Conservation (phyloP, 257 asterid species). For the Paraleonurus japonicus region DNA sequence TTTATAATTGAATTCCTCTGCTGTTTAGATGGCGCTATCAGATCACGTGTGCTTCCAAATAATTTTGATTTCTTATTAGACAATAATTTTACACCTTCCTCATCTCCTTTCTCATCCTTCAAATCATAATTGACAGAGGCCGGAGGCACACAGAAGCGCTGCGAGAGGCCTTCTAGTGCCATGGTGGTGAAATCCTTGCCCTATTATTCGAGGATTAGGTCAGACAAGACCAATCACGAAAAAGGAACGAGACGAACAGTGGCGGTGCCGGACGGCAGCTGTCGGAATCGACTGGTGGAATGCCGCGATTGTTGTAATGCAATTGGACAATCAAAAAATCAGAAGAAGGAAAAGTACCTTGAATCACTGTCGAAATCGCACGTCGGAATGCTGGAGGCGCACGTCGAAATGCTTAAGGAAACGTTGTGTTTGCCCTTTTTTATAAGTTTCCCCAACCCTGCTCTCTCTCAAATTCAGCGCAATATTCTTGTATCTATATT, state of each 20-base stretch:
- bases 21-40: conserved; percentile 17
- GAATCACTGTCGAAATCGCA: background rate
- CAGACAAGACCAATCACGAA: background rate
- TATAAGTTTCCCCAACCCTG: no score
- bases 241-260: background rate
- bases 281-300: background rate
- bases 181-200: background rate
- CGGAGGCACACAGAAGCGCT: background rate
- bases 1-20: conserved; percentile 20
- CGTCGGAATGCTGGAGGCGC: background rate
- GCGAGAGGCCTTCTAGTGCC: background rate
- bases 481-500: no score
- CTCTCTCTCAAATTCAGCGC: no score
- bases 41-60: conserved; percentile 25
- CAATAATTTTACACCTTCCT: conserved; percentile 12
- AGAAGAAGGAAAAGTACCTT: background rate
- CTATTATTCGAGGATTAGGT: background rate
- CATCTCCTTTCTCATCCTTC: conserved; percentile 50
- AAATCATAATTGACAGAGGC: background rate
- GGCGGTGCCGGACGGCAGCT: background rate
- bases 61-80: conserved; percentile 17
- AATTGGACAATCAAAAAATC: background rate
- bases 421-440: no score
- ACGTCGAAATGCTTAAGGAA: background rate
- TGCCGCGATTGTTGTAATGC: background rate